Evolutionary conservation across 2,329 filamentous ascomycete genomes (phyloP).

Genomic region (Pseudogymnoascus sp.): DNA sequence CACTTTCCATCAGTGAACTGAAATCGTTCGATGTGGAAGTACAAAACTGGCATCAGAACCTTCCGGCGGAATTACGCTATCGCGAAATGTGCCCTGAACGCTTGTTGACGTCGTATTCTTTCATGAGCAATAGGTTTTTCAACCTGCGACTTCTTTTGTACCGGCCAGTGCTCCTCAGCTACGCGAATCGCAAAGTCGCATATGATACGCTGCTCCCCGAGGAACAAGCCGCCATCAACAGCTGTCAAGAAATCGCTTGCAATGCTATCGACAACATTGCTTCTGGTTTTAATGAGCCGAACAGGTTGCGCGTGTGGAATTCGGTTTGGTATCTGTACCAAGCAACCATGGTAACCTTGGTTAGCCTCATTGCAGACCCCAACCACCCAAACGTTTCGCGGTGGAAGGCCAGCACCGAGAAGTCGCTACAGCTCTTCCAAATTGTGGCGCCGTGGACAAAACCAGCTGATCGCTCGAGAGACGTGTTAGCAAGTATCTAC

Average conservation of each 20-base stretch:
- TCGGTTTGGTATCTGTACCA: not conserved
- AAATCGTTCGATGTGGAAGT: not conserved
- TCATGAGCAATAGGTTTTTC: conserved; percentile 4
- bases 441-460: not conserved
- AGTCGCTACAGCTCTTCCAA: not conserved
- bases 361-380: conserved; percentile 1
- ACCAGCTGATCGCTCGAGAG: not conserved
- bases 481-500: not conserved
- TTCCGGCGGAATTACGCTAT: not conserved
- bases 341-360: not conserved
- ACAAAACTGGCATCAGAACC: not conserved
- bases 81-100: not conserved
- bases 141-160: not conserved
- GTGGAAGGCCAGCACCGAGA: not conserved
- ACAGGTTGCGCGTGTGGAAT: not conserved
- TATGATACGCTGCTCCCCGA: not conserved
- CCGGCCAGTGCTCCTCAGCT: not conserved
- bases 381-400: not conserved
- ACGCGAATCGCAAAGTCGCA: not conserved
- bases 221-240: not conserved
- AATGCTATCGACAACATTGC: conserved; percentile 2
- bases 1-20: not conserved
- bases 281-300: not conserved
- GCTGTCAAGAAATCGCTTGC: conserved; percentile 4
- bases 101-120: not conserved